Evolutionary conservation across 192 early-diverging fungal genomes (phyloP).

Genomic region (Piromyces sp.): DNA sequence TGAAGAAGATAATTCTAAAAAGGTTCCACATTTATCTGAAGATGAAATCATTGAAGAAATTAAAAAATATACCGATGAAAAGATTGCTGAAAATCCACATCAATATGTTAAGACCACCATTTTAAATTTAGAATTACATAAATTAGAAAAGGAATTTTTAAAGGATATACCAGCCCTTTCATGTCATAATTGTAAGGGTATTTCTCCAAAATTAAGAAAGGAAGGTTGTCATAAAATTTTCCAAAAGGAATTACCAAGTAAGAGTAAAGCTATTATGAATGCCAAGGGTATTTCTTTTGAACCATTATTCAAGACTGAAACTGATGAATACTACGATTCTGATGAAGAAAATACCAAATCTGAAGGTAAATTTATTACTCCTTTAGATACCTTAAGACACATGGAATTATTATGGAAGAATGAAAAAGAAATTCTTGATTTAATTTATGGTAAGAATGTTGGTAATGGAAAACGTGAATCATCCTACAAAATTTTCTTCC

Average conservation of each 20-base stretch:
- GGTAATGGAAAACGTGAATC: slow-evolving; percentile 16
- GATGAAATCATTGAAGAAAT: slow-evolving; percentile 11
- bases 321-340: not conserved
- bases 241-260: slow-evolving; percentile 48
- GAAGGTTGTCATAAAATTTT: slow-evolving; percentile 77
- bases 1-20: not conserved
- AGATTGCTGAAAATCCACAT: slow-evolving; percentile 1
- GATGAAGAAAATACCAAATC: not conserved
- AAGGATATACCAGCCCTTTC: slow-evolving; percentile 19
- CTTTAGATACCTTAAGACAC: slow-evolving; percentile 61
- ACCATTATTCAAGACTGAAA: not conserved
- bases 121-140: slow-evolving; percentile 20
- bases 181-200: slow-evolving; percentile 47
- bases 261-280: slow-evolving; percentile 40
- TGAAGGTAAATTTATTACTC: slow-evolving; percentile 30
- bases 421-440: slow-evolving; percentile 53
- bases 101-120: slow-evolving; percentile 16
- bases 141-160: slow-evolving; percentile 27
- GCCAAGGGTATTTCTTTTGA: slow-evolving; percentile 23
- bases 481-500: slow-evolving; percentile 75
- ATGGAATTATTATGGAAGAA: slow-evolving; percentile 57
- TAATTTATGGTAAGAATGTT: slow-evolving; percentile 53
- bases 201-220: slow-evolving; percentile 52
- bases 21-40: not conserved
- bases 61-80: slow-evolving; percentile 13